Evolutionary conservation across 345 rosid genomes (phyloP), one percentile per base, ranked within the genome.

Genomic region (Dipteronia dyeriana): DNA sequence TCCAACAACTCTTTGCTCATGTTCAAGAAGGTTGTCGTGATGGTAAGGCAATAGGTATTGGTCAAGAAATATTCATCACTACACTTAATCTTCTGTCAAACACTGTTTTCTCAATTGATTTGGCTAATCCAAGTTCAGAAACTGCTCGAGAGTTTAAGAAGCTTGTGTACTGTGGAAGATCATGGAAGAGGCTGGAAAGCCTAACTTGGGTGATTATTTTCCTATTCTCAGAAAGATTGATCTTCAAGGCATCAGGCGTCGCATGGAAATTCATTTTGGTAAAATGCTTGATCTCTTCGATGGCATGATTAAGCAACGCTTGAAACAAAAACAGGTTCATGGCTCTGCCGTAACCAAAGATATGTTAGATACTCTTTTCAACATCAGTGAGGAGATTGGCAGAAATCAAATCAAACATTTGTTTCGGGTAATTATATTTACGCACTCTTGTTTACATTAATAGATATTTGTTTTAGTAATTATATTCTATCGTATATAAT

Each of bases 281-380:
- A 82, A 84, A 76, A 0, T 87, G 61, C 5, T 83, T 0, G 64
- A 57, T n/a, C 0, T 86, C 17, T 78, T 87, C 2, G 89, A 79
- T 49, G 17, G 29, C 16, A 16, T 79, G 41, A 80, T 84, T 61
- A 65, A 74, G n/a, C 66, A 80, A 51, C 70, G 92, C 38, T 10
- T 79, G 68, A 63, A 60, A 53, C 47, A 10, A 17, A 78, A 86
- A 39, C 61, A 60, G 19, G 34, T 8, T 12, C 38, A 68, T 38
- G 78, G 68, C 4, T 78, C 29, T 9, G 23, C 23, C 13, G n/a
- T 67, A 7, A 6, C 34, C 2, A 67, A 76, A 25, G 92, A 87
- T 80, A 70, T 81, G 34, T 76, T 85, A 62, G 92, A 85, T 51
- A 66, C 75, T 66, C 82, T 87, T 9, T 81, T 89, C 17, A 29